A percentile compares a stretch with the other conserved stretches of the same genome.
These are phyloP conservation scores for Macroventuria anomochaeta DNA, from an alignment of 2,329 filamentous ascomycete genomes.

Conservation along the genomic window DNA sequence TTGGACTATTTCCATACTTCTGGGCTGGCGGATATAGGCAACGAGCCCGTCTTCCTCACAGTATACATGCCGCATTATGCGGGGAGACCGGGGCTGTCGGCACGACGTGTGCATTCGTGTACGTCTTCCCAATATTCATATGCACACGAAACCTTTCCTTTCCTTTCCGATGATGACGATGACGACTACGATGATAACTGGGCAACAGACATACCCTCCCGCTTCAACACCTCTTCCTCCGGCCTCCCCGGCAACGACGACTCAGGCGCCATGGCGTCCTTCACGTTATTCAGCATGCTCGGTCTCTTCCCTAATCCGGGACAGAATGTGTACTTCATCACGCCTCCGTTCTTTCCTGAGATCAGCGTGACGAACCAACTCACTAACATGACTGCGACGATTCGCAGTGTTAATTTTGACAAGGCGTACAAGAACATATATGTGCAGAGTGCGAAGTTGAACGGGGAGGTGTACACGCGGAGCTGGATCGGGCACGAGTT, in stretches of 20 bases:
- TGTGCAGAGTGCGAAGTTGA: slow-evolving; percentile 53
- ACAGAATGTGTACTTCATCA: slow-evolving; percentile 57
- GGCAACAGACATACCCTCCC: slow-evolving; percentile 52
- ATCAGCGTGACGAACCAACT: slow-evolving; percentile 50
- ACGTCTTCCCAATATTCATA: slow-evolving; percentile 4
- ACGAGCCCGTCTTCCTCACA: slow-evolving; percentile 56
- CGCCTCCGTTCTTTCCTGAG: slow-evolving; percentile 54
- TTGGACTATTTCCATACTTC: slow-evolving; percentile 55
- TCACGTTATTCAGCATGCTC: slow-evolving; percentile 53
- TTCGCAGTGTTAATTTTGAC: slow-evolving; percentile 52
- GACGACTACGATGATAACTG: no score
- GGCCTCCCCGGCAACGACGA: slow-evolving; percentile 58
- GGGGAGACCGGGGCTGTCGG: slow-evolving; percentile 52
- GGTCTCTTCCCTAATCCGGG: slow-evolving; percentile 57
- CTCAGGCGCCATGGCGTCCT: slow-evolving; percentile 55
- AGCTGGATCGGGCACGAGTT: slow-evolving; percentile 57
- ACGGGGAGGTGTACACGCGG: slow-evolving; percentile 52
- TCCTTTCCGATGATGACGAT: no score
- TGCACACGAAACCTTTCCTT: no score
- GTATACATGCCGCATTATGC: slow-evolving; percentile 57
- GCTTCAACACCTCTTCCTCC: slow-evolving; percentile 51
- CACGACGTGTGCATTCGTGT: slow-evolving; percentile 51
- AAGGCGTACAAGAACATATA: slow-evolving; percentile 51
- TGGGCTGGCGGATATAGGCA: slow-evolving; percentile 54
- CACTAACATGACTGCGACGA: slow-evolving; percentile 52